Evolutionary conservation across 1,284 basidiomycete species (phyloP).

Genomic region (Pulveroboletus sp.): DNA sequence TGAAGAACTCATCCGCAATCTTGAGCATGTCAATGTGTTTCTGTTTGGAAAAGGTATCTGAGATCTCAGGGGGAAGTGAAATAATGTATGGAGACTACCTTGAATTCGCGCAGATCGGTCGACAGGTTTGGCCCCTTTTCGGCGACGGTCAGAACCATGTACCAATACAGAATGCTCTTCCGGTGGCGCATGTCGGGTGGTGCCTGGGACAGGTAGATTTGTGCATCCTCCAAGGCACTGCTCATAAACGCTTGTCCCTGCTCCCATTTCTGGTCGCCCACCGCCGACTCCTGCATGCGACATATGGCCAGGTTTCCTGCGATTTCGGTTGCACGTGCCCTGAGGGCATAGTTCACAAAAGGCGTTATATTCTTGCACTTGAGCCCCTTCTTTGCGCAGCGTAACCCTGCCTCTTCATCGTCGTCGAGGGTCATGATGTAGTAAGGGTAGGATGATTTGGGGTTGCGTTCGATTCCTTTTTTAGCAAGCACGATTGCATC

Average conservation of each 20-base stretch:
- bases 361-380: constrained; percentile 49
- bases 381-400: constrained; percentile 54
- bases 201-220: constrained; percentile 51
- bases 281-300: constrained; percentile 45
- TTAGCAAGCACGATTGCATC: constrained; percentile 48
- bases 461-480: constrained; percentile 50
- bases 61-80: background rate
- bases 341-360: constrained; percentile 52
- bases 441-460: constrained; percentile 57
- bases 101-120: constrained; percentile 48
- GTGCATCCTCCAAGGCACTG: constrained; percentile 58
- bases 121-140: constrained; percentile 52
- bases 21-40: constrained; percentile 45
- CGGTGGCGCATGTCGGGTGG: constrained; percentile 63
- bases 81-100: constrained; percentile 35
- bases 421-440: constrained; percentile 51
- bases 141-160: constrained; percentile 52
- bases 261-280: constrained; percentile 49
- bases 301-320: constrained; percentile 55
- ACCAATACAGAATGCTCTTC: constrained; percentile 58
- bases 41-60: constrained; percentile 30
- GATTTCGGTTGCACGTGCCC: constrained; percentile 60
- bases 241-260: constrained; percentile 60
- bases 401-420: constrained; percentile 40
- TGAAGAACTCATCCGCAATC: constrained; percentile 50